Evolutionary conservation across 129 eudicot genomes (phyloP), one percentile per base, ranked within the genome.

Genomic region (Heracleum sosnowskyi): DNA sequence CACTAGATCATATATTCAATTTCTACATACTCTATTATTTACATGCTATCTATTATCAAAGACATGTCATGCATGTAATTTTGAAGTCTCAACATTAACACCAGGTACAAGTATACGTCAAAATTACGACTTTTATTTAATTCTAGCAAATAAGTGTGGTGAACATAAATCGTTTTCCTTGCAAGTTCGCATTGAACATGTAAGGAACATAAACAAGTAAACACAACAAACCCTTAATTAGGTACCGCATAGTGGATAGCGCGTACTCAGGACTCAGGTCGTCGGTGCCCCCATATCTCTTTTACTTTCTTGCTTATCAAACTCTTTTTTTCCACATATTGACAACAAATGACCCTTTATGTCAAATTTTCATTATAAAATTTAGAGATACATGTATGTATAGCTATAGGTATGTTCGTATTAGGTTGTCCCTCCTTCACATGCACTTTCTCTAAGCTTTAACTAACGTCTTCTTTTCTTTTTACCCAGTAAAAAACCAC

Each of bases 391-490:
- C 64, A 57, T 57, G 64, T 22, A 24, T 24, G 3, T 26, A n/a
- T n/a, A n/a, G n/a, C n/a, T n/a, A n/a, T n/a, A n/a, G n/a, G 12
- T 57, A 8, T 57, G 17, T 29, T 66, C 24, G 39, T 34, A 28
- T 66, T 66, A 66, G 36, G 72, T 66, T 66, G 72, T 70, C 36
- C 63, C 55, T 49, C n/a, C 64, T 35, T 22, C 75, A 70, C 28
- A 22, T 34, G 42, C 47, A 70, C 75, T 70, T 69, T 69, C 45
- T 40, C 8, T 34, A 17, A 20, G 31, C 64, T 24, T 7, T 57
- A 57, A 70, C 75, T 7, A 70, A 70, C 47, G 47, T 70, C 75
- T 70, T 70, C 15, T 7, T 31, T 70, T 70, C 47, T 39, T 70
- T 57, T n/a, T 31, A 57, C 64, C 46, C 75, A 20, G 28, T 18